These are phyloP conservation scores for Backusella parvicylindrica DNA, from an alignment of 192 early-diverging fungal species.

Conservation along the genomic window DNA sequence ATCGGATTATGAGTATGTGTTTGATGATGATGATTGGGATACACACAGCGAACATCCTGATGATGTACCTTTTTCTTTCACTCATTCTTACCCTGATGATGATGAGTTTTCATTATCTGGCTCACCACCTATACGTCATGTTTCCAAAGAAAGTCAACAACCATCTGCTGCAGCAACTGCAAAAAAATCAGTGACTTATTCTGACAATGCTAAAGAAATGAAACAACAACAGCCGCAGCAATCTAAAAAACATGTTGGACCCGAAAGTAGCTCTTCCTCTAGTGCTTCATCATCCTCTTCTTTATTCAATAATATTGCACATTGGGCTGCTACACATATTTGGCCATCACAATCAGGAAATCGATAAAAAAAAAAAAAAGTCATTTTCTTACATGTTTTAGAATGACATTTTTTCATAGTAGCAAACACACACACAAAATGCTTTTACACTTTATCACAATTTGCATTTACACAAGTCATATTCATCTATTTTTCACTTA, in stretches of 20 bases:
- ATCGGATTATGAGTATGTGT: background rate
- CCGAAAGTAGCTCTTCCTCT: background rate
- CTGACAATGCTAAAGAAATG: background rate
- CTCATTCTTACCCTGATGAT: background rate
- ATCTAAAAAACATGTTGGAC: background rate
- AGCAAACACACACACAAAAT: no score
- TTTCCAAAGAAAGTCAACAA: background rate
- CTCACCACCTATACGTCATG: background rate
- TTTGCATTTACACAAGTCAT: no score
- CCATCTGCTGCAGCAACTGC: background rate
- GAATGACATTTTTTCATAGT: background rate
- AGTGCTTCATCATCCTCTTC: background rate
- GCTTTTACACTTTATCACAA: no score
- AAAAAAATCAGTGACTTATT: background rate
- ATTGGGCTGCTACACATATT: slow-evolving; percentile 13
- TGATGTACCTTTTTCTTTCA: background rate
- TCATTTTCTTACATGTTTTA: background rate
- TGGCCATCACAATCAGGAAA: slow-evolving; percentile 4
- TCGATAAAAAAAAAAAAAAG: background rate
- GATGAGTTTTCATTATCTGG: background rate
- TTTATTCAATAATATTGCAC: slow-evolving; percentile 1
- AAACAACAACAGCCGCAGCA: background rate
- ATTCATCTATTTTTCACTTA: no score
- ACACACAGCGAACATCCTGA: slow-evolving; percentile 2
- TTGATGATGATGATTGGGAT: slow-evolving; percentile 14